Percentiles rank a stretch among this genome's conserved stretches.
Evolutionary conservation across 768 basidiomycete genomes (phyloP).

Genomic region (Scleroderma citrinum): DNA sequence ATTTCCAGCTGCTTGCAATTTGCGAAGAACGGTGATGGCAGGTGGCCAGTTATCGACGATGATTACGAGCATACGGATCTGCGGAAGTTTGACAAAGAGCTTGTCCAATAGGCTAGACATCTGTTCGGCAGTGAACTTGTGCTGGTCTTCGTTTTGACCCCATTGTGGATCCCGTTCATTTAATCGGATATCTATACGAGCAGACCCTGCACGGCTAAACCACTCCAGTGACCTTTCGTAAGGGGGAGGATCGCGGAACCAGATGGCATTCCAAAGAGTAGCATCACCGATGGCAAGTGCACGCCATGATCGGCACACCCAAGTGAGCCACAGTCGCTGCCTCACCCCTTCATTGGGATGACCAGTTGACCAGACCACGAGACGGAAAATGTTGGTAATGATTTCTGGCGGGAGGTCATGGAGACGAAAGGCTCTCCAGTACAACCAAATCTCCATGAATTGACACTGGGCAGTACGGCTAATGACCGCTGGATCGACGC

Average conservation of each 20-base stretch:
- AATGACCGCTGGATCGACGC: constrained; percentile 10
- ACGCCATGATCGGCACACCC: constrained; percentile 56
- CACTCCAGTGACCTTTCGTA: constrained; percentile 50
- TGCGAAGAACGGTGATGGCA: constrained; percentile 44
- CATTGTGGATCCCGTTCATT: constrained; percentile 33
- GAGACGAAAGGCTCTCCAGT: constrained; percentile 47
- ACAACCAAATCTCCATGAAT: constrained; percentile 19
- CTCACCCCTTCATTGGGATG: constrained; percentile 30
- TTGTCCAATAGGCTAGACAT: constrained; percentile 46
- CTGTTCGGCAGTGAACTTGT: constrained; percentile 33
- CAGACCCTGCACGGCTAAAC: constrained; percentile 49
- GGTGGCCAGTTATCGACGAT: constrained; percentile 53
- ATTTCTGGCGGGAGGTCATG: constrained; percentile 64
- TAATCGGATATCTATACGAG: constrained; percentile 59
- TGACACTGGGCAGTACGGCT: constrained; percentile 13
- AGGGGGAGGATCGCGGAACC: constrained; percentile 49
- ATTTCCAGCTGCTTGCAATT: constrained; percentile 34
- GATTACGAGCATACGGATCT: constrained; percentile 55
- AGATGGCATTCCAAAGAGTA: constrained; percentile 60
- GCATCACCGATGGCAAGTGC: constrained; percentile 40
- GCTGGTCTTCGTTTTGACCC: constrained; percentile 21
- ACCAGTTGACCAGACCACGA: constrained; percentile 47
- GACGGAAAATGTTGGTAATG: constrained; percentile 56
- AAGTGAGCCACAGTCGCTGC: constrained; percentile 46
- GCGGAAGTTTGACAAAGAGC: constrained; percentile 47